Evolutionary conservation across 345 rosid species (phyloP).

Genomic region (Salix arbutifolia): DNA sequence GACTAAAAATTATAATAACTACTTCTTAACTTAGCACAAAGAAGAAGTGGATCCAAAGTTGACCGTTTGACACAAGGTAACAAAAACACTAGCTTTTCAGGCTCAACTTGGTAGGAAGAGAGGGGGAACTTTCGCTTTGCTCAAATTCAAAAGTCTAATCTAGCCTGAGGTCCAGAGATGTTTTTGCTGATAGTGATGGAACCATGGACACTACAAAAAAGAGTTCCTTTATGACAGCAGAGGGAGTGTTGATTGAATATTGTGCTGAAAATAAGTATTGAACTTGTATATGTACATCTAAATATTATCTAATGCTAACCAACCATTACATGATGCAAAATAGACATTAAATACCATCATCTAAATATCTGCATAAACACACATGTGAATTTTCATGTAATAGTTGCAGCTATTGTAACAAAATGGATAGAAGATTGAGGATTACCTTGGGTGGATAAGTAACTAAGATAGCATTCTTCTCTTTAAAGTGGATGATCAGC

Average conservation of each 20-base stretch:
- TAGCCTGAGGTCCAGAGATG: not conserved
- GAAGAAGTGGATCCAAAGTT: not conserved
- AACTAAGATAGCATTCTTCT: conserved; percentile 84
- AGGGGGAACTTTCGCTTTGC: not conserved
- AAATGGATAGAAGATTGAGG: conserved; percentile 5
- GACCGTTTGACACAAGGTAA: not conserved
- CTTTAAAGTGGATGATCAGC: conserved; percentile 77
- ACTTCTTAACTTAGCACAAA: not conserved
- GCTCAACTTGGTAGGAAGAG: not conserved
- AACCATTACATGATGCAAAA: not conserved
- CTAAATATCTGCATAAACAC: not conserved
- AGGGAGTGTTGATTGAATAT: not conserved
- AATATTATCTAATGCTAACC: not conserved
- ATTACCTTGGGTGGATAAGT: conserved; percentile 88
- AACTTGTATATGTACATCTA: not conserved
- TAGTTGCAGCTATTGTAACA: not conserved
- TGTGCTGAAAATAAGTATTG: not conserved
- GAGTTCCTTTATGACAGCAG: not conserved
- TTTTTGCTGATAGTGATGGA: not conserved
- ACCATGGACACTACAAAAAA: not conserved
- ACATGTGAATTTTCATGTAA: not conserved
- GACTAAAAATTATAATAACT: not conserved
- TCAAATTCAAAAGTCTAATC: not conserved
- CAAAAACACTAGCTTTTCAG: not conserved
- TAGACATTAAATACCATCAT: not conserved